These are phyloP conservation scores for Vigna reflexopilosa DNA, from an alignment of 306 rosid genomes.

Conservation along the genomic window DNA sequence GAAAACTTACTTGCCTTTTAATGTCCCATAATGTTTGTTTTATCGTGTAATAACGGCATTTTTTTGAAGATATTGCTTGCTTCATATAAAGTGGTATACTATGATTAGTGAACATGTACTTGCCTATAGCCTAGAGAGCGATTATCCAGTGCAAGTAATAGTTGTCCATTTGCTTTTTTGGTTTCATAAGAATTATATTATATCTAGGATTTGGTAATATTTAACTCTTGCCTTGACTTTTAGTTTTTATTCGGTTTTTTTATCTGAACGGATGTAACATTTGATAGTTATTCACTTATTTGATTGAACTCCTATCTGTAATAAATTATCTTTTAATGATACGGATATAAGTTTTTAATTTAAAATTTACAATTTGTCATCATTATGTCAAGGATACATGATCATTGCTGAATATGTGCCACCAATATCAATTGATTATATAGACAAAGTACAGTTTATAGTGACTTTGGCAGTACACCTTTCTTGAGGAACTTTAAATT, in stretches of 20 bases:
- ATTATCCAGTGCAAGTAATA: constrained; percentile 24
- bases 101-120: not conserved
- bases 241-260: not conserved
- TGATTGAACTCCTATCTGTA: not conserved
- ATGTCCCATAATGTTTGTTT: not conserved
- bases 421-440: not conserved
- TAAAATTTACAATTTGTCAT: not conserved
- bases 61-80: not conserved
- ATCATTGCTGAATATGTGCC: constrained; percentile 7
- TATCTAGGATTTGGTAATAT: not conserved
- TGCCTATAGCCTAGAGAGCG: not conserved
- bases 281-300: not conserved
- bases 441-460: not conserved
- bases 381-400: constrained; percentile 16
- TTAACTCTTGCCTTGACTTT: not conserved
- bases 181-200: constrained; percentile 8
- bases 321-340: not conserved
- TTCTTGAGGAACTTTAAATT: not conserved
- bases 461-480: not conserved
- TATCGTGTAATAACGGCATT: not conserved
- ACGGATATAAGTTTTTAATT: constrained; percentile 1
- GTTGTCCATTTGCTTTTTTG: not conserved
- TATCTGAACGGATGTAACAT: not conserved
- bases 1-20: not conserved
- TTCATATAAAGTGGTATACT: not conserved